Evolutionary conservation across 768 basidiomycete genomes (phyloP).

Genomic region (Xerocomellus amylosporus): DNA sequence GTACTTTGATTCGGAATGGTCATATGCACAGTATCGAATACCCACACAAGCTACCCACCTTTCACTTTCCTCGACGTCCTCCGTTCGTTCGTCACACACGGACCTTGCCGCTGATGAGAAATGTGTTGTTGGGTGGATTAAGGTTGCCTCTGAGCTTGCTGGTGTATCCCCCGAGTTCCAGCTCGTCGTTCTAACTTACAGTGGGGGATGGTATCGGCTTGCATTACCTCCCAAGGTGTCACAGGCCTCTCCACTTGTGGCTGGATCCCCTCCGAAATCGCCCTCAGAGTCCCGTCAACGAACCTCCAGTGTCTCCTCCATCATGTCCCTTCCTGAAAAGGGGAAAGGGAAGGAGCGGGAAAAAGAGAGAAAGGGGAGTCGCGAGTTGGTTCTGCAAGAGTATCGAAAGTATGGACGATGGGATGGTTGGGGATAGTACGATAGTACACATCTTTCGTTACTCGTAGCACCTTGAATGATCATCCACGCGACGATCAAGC

Average conservation of each 20-base stretch:
- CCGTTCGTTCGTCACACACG: conserved; percentile 50
- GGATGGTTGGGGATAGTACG: conserved; percentile 78
- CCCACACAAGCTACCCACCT: conserved; percentile 83
- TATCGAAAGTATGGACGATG: conserved; percentile 81
- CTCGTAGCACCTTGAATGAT: neutral
- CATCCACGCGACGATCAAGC: neutral
- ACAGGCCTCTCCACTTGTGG: conserved; percentile 17
- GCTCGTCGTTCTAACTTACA: conserved; percentile 80
- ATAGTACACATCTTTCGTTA: neutral
- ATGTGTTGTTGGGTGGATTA: conserved; percentile 85
- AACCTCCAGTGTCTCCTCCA: conserved; percentile 56
- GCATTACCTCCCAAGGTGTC: conserved; percentile 48
- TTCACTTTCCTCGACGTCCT: conserved; percentile 65
- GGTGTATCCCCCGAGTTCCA: conserved; percentile 55
- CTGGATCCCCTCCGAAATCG: conserved; percentile 46
- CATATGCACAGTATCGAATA: conserved; percentile 89
- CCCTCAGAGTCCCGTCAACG: conserved; percentile 40
- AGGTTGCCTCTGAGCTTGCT: conserved; percentile 40
- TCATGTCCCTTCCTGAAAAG: conserved; percentile 42
- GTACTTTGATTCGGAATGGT: conserved; percentile 96
- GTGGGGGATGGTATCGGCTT: conserved; percentile 91
- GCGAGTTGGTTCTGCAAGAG: conserved; percentile 69
- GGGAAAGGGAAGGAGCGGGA: conserved; percentile 59
- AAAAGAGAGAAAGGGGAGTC: conserved; percentile 54
- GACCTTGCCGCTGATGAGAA: conserved; percentile 79